Base-by-base conservation (phyloP, 768 basidiomycete species). In the Thelephora aurantiotincta region DNA sequence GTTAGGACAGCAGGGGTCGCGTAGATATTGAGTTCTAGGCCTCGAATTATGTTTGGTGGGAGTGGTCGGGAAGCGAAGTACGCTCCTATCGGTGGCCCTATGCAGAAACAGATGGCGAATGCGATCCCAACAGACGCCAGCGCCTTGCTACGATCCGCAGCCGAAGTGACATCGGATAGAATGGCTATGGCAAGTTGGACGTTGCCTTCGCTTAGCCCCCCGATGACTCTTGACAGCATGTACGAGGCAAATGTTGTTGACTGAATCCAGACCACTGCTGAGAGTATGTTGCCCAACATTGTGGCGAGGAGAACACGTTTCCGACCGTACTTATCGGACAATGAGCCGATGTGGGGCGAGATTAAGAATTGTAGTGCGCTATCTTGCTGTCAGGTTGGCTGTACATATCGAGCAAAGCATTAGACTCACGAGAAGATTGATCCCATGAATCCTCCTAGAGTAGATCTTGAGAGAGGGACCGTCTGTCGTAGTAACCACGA, bases 171-270 rank as follows among this genome's bases (percentile, higher is more conserved):
- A 60, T 98, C 94, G 19, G 91, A 89, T 30, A 99, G 76, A 56
- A 93, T 92, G 4, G 96, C 92, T 56, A 92, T 92, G 42, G 88
- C 85, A 41, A 99, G 70, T 60, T 99, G 94, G 11, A 98, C 94
- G 58, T 99, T 99, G 41, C 94, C 94, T 68, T 99, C 94, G 57
- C 87, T 90, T 7, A 97, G 68, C 3, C 94, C 94, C 9, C 93
- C 93, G 33, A 98, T 79, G 5, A 97, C 70, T 12, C 94, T 77
- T 7, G 92, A 91, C 20, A 93, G 74, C 70, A 91, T 72, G 60
- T 89, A 97, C 0, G 86, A 81, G 1, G 83, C 85, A 61, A 96
- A 97, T 0, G 85, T 78, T 2, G 92, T 92, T 0, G 90, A 90
- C 57, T 82, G 74, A 42, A 93, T 73, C 91, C 91, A 96, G 78